These are phyloP conservation scores for Nemania sp. DNA, from an alignment of 2,329 filamentous ascomycete genomes.

Conservation along the genomic window DNA sequence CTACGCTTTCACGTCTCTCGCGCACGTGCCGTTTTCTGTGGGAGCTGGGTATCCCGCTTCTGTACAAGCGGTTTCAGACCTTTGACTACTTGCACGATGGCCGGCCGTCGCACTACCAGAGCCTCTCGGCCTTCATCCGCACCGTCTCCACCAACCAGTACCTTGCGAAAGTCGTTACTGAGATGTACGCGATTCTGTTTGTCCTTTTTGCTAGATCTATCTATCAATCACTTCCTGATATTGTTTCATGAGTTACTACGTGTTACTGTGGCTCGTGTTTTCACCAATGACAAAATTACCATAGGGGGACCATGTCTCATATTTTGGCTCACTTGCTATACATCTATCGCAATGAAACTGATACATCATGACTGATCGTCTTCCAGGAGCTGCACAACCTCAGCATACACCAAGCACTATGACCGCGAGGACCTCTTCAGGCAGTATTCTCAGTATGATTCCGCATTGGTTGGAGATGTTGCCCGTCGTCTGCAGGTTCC, in stretches of 20 bases:
- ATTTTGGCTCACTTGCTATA: neutral
- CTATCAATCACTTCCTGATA: neutral
- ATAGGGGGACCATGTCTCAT: neutral
- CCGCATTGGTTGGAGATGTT: conserved; percentile 26
- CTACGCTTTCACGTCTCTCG: conserved; percentile 21
- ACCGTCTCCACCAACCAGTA: conserved; percentile 24
- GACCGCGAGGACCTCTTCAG: conserved; percentile 28
- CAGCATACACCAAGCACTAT: conserved; percentile 28
- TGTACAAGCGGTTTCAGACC: conserved; percentile 27
- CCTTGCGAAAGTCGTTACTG: conserved; percentile 24
- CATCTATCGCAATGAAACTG: neutral
- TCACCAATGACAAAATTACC: neutral
- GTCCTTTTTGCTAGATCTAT: neutral
- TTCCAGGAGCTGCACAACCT: conserved; percentile 27
- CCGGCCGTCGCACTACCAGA: conserved; percentile 19
- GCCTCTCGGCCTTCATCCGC: conserved; percentile 27
- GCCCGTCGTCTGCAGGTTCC: conserved; percentile 26
- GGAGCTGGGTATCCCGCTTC: conserved; percentile 25
- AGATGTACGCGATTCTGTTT: conserved; percentile 21
- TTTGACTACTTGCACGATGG: conserved; percentile 16
- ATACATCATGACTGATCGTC: conserved; percentile 12
- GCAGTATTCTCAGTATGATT: conserved; percentile 28
- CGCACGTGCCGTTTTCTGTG: conserved; percentile 27
- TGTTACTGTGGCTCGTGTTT: neutral
- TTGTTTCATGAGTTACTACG: neutral